Base-by-base conservation (phyloP, 441 rosid species). In the Populus trichocarpa region DNA sequence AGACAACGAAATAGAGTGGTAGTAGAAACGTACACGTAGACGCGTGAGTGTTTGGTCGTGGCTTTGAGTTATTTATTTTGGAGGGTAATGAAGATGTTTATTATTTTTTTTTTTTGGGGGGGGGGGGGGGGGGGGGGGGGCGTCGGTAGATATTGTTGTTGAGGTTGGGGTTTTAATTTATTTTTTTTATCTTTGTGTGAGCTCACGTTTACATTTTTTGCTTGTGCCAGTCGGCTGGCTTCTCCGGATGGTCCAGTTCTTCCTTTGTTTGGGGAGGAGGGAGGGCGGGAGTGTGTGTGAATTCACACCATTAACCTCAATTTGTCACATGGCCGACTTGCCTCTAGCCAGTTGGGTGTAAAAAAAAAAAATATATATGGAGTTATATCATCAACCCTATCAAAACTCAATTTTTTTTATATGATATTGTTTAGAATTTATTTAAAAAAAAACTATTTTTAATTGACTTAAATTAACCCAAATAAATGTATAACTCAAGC, bases 1-100 rank as follows among this genome's bases (percentile, higher is more conserved):
- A 30, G 35, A 30, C 32, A 30, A 3, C 4, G 32, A 30, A 30
- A 30, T 30, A 83, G 84, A 84, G 91, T 78, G 90, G 93, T 72
- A 12, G 22, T 65, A 72, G 82, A 78, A 59, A 42, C 71, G 86
- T 66, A 88, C 95, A 91, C 95, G 95, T 88, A 40, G 85, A 75
- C 53, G 82, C 30, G 75, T 42, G 20, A 74, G 75, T 32, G 73
- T 77, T 65, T 69, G 79, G 86, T 81, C 85, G 85, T 74, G 81
- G 75, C 32, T 53, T 40, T 18, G 3, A 25, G 36, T 59, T 23
- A 23, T 14, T 30, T 30, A 30, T 14, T 68, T 35, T 78, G 87
- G 78, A 75, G 72, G 30, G 23, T 75, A 35, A 80, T 30, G 82
- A 33, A 35, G 63, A 28, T 38, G 72, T 13, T 73, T 72, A 73